Percentiles rank a stretch among this genome's conserved stretches.
Conservation (phyloP, 2,329 filamentous ascomycete genomes). For the Chaetomium sp. region DNA sequence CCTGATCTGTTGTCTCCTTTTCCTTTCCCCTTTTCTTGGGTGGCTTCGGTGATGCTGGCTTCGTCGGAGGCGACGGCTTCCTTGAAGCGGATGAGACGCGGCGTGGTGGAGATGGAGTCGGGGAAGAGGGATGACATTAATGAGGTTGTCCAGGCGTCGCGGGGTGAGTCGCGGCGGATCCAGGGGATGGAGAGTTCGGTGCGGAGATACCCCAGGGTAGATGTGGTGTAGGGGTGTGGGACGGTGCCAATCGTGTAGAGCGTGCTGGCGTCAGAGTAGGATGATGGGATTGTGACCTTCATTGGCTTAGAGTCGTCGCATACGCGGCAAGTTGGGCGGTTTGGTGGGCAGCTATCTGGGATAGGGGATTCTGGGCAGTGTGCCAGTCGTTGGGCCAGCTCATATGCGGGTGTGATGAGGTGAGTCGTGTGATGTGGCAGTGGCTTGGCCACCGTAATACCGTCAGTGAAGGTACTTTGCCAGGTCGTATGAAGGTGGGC, state of each 20-base stretch:
- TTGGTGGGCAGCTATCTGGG: conserved; percentile 76
- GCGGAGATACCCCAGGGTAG: conserved; percentile 58
- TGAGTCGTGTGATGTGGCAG: conserved; percentile 67
- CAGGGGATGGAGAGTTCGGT: conserved; percentile 55
- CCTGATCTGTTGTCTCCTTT: conserved; percentile 25
- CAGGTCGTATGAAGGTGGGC: conserved; percentile 80
- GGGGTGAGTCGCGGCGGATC: conserved; percentile 60
- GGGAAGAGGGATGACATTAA: conserved; percentile 65
- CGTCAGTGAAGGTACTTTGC: conserved; percentile 69
- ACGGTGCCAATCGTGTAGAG: conserved; percentile 80
- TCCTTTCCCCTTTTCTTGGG: neutral
- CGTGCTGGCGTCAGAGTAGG: conserved; percentile 64
- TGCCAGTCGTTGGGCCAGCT: conserved; percentile 68
- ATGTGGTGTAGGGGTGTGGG: conserved; percentile 84
- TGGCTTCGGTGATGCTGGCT: neutral
- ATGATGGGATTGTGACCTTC: conserved; percentile 57
- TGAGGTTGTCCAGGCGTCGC: conserved; percentile 71
- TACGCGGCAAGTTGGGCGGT: conserved; percentile 63
- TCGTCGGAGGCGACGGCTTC: conserved; percentile 65
- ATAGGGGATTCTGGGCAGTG: conserved; percentile 69
- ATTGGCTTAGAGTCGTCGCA: conserved; percentile 62
- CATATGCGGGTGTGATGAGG: conserved; percentile 61
- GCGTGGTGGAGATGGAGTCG: conserved; percentile 52
- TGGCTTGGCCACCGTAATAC: conserved; percentile 77
- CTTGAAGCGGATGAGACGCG: conserved; percentile 70